Evolutionary conservation across 192 early-diverging fungal species (phyloP), one percentile per base, ranked within the genome.

Genomic region (Dimargaris cristalligena): DNA sequence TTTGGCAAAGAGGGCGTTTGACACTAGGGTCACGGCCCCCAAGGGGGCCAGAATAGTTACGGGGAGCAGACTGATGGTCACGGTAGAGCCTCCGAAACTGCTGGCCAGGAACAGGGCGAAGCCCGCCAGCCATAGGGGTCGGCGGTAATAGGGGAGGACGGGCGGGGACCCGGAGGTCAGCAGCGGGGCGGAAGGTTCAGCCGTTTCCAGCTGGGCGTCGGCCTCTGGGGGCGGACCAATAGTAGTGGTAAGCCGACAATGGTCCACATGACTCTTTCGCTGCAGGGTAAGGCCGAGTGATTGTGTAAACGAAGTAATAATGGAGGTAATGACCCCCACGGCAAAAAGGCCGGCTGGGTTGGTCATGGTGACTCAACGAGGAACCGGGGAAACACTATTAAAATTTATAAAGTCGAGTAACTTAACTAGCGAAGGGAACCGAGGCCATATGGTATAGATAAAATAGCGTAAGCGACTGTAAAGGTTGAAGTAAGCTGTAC

Each of bases 21-120:
- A 82, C 18, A 86, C 81, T 49, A 88, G 65, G 4, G 78, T 80
- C 33, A 85, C 78, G 4, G 86, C 84, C 2, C 82, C 83, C 59
- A 88, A 65, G 8, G 86, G 86, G 13, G 86, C 86, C 18, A 85
- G 67, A 47, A 86, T 85, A 59, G 86, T 79, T 13, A 88, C 82
- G 1, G 86, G 86, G 13, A 88, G 73, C 54, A 85, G 80, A 57
- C 83, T 85, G 48, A 88, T 80, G 0, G 86, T 79, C 34, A 88
- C 78, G 8, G 79, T 69, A 0, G 84, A 81, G 47, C 84, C 84
- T 20, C 78, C 80, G 10, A 83, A 78, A 33, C 84, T 85, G 44
- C 84, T 80, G 35, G 79, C 58, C 55, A 88, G 68, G 52, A 82
- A 86, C 23, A 80, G 75, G 26, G 67, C 73, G 62, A 86, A 74